Evolutionary conservation across 1,284 basidiomycete species (phyloP).

Genomic region (Gomphus bonarii): DNA sequence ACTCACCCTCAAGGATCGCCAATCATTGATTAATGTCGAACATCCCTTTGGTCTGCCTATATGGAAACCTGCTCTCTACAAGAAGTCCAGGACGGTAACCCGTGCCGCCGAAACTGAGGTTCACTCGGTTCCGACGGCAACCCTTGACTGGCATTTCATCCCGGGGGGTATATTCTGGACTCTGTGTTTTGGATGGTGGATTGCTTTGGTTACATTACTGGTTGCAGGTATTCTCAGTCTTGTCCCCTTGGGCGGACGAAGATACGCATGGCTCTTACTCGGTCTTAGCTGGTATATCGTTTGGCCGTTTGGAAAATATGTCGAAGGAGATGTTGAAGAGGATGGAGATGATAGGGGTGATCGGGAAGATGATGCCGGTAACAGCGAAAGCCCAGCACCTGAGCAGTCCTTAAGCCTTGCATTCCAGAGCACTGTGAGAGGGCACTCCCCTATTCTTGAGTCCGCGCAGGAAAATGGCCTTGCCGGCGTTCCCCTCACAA

Average conservation of each 20-base stretch:
- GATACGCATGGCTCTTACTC: constrained; percentile 81
- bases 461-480: neutral
- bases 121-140: constrained; percentile 85
- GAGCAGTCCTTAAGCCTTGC: neutral
- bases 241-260: constrained; percentile 70
- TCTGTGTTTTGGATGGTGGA: constrained; percentile 85
- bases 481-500: constrained; percentile 10
- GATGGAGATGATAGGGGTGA: constrained; percentile 31
- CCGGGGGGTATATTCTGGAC: constrained; percentile 94
- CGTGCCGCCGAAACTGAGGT: constrained; percentile 92
- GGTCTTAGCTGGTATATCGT: constrained; percentile 93
- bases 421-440: neutral
- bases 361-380: constrained; percentile 24
- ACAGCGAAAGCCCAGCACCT: constrained; percentile 16
- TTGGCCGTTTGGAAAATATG: constrained; percentile 99
- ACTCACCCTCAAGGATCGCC: constrained; percentile 92
- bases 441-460: constrained; percentile 8
- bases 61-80: constrained; percentile 99
- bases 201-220: constrained; percentile 62
- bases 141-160: constrained; percentile 82
- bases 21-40: constrained; percentile 98
- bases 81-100: constrained; percentile 94
- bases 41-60: constrained; percentile 99
- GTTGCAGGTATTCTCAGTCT: constrained; percentile 63
- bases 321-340: constrained; percentile 71